Evolutionary conservation across 192 early-diverging fungal genomes (phyloP).

Genomic region (Thamnidium elegans): DNA sequence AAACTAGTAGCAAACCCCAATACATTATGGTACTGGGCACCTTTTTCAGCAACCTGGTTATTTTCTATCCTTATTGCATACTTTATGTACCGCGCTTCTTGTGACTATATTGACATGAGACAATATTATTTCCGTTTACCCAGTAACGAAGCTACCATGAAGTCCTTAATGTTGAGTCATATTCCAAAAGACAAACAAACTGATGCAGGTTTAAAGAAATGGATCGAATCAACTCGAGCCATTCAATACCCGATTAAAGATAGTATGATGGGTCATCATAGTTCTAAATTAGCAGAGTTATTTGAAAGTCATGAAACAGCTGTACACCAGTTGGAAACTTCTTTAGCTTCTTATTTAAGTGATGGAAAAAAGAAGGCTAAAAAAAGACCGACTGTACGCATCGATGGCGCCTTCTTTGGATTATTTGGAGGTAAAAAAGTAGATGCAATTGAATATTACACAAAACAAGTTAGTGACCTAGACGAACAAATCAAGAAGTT

Average conservation of each 20-base stretch:
- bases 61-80: slow-evolving; percentile 55
- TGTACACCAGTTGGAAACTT: slow-evolving; percentile 61
- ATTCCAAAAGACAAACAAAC: slow-evolving; percentile 46
- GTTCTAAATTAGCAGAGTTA: slow-evolving; percentile 63
- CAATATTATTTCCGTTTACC: slow-evolving; percentile 56
- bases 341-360: slow-evolving; percentile 58
- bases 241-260: slow-evolving; percentile 45
- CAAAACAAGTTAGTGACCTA: slow-evolving; percentile 56
- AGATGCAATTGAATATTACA: slow-evolving; percentile 76
- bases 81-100: slow-evolving; percentile 56
- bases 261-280: slow-evolving; percentile 65
- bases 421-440: slow-evolving; percentile 49
- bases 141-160: slow-evolving; percentile 53
- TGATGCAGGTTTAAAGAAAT: slow-evolving; percentile 18
- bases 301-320: slow-evolving; percentile 60
- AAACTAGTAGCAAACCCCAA: slow-evolving; percentile 26
- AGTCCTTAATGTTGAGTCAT: slow-evolving; percentile 64
- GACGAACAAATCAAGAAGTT: slow-evolving; percentile 55
- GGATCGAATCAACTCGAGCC: slow-evolving; percentile 15
- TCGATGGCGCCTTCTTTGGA: slow-evolving; percentile 28
- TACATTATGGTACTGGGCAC: slow-evolving; percentile 61
- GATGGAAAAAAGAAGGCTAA: slow-evolving; percentile 34
- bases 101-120: slow-evolving; percentile 47
- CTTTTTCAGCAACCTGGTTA: slow-evolving; percentile 60
- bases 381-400: slow-evolving; percentile 39